Conservation (phyloP, 1,284 basidiomycete species). For the Leccinum glutinopallens region DNA sequence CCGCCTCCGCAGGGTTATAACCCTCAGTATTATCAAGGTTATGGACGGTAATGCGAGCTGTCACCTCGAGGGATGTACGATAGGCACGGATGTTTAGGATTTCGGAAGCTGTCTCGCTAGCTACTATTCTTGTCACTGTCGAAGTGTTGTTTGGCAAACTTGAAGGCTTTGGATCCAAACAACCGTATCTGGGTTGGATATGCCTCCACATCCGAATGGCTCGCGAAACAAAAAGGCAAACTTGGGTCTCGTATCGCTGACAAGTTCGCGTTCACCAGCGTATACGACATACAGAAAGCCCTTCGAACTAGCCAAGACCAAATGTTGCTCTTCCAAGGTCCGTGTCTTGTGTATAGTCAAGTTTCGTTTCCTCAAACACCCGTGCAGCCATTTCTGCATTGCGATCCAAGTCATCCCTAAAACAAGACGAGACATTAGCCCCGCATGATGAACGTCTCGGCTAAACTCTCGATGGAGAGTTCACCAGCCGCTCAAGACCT, state of each 20-base stretch:
- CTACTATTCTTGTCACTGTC: not conserved
- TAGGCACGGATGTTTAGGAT: not conserved
- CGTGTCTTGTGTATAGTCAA: not conserved
- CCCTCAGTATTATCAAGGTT: conserved; percentile 28
- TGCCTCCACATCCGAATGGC: conserved; percentile 15
- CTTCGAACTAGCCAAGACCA: conserved; percentile 23
- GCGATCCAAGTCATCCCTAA: conserved; percentile 34
- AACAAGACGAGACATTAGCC: conserved; percentile 28
- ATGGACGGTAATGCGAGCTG: conserved; percentile 24
- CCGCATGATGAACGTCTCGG: conserved; percentile 60
- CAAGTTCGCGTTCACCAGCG: conserved; percentile 22
- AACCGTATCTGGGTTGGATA: conserved; percentile 18
- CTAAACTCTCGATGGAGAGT: conserved; percentile 60
- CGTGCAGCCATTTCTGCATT: conserved; percentile 47
- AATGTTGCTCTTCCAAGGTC: conserved; percentile 32
- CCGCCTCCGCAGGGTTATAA: conserved; percentile 27
- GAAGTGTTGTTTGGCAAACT: conserved; percentile 28
- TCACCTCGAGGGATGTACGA: not conserved
- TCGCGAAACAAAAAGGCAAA: conserved; percentile 21
- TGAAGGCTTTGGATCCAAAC: conserved; percentile 30
- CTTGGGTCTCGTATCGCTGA: not conserved
- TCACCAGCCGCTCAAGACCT: conserved; percentile 59
- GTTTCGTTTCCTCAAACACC: conserved; percentile 1
- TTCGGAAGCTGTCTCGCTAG: not conserved
- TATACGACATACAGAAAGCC: conserved; percentile 29